Evolutionary conservation across 2,329 filamentous ascomycete species (phyloP), one percentile per base, ranked within the genome.

Genomic region (Fusarium sp.): DNA sequence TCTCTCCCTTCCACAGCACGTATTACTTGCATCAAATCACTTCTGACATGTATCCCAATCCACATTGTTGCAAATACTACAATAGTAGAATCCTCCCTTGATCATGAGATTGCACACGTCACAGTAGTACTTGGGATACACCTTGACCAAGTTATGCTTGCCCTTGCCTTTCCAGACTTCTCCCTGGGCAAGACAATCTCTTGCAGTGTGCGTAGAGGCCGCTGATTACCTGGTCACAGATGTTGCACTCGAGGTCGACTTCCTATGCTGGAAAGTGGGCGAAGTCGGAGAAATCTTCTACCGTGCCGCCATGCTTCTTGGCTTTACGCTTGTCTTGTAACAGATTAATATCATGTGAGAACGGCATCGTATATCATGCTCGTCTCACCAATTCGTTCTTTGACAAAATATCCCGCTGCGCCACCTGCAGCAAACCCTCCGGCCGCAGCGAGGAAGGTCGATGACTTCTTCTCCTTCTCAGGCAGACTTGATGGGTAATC

Each of bases 201-300:
- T 55, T 59, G 10, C 72, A 74, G 27, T 74, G 72, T 1, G 71
- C 62, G 21, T 74, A 74, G 1, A 69, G 71, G 0, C 72, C 69
- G n/a, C 60, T 57, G 23, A 74, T 70, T 1, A 14, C 15, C 19
- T 70, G 61, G 2, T 74, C 56, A 16, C 72, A 74, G 6, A 72
- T 39, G 12, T 74, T 68, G 39, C 69, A 74, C 0, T 45, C 11
- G 0, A 74, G 46, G 8, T 33, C 25, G 3, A 70, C 54, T 5
- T 62, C 49, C 46, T 68, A 58, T 0, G 60, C 56, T 7, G 72
- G 69, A 19, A 74, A 74, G 7, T 74, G 45, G 7, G 39, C 18
- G 10, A 74, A 72, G 23, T 68, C 58, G 4, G 63, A 56, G n/a
- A 72, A 72, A 4, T 72, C 71, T 10, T 19, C 69, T 6, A 52